Evolutionary conservation across 805 yeast genomes (phyloP).

Genomic region (Teunomyces aglyptinius): DNA sequence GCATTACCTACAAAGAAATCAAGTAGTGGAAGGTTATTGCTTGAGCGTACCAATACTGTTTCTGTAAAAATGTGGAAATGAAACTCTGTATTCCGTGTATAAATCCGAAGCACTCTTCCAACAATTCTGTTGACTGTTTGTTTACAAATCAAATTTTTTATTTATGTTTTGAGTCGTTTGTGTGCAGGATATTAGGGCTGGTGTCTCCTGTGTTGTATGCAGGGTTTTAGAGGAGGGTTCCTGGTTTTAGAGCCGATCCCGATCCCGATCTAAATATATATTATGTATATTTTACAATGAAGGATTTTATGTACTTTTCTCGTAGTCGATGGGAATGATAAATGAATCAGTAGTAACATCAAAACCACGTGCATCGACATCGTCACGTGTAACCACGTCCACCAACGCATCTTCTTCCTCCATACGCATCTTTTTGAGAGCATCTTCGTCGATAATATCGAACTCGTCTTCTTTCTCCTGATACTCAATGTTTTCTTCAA

Average conservation of each 20-base stretch:
- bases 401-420: slow-evolving; percentile 63
- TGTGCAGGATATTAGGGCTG: slow-evolving; percentile 1
- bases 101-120: neutral
- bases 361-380: slow-evolving; percentile 71
- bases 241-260: neutral
- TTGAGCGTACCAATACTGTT: neutral
- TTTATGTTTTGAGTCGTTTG: slow-evolving; percentile 5
- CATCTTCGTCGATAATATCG: slow-evolving; percentile 71
- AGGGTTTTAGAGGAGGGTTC: neutral
- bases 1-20: neutral
- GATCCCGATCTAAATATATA: too few species aligned
- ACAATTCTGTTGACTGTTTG: slow-evolving; percentile 11
- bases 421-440: slow-evolving; percentile 55
- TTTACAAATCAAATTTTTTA: slow-evolving; percentile 19
- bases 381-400: slow-evolving; percentile 66
- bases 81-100: neutral
- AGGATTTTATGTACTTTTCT: slow-evolving; percentile 7
- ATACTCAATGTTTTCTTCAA: slow-evolving; percentile 87
- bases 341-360: slow-evolving; percentile 50
- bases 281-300: too few species aligned
- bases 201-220: neutral
- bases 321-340: slow-evolving; percentile 55
- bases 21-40: neutral
- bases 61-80: neutral
- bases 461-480: slow-evolving; percentile 90